Base-by-base conservation (phyloP, 257 asterid species). In the Gentiana macrophylla region DNA sequence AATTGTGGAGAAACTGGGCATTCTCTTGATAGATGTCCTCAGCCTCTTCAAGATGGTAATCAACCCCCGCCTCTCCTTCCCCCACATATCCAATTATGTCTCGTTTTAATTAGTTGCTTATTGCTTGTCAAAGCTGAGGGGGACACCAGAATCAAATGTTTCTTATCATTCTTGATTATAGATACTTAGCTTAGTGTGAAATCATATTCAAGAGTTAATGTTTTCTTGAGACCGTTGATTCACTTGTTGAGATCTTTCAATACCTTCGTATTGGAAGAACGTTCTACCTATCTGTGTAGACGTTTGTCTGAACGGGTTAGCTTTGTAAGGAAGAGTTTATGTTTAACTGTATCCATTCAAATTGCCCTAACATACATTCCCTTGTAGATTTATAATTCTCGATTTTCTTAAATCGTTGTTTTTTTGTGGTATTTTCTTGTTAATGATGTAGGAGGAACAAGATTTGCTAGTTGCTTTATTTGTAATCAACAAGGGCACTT, bases 401-500 rank as follows among this genome's bases (percentile, higher is more conserved):
- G 36, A 56, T 63, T 52, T 47, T 43, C 46, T 7, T 41, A 5
- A 7, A 41, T 38, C 5, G 45, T 5, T 38, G 3, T 41, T 41
- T 10, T 41, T 41, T 24, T 24, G 24, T 24, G 9, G 46, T 41
- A 41, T 10, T 51, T 53, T 47, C 70, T 59, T 33, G 63, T 67
- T 62, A 64, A 63, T 67, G 57, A 51, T 74, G 76, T 85, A 91
- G 98, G 98, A 13, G 98, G 98, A 75, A 80, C 98, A 33, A 84
- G 54, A 71, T 91, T 77, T 43, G 96, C 98, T 36, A 79, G 55
- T 50, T 91, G 98, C 81, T 91, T 91, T 80, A 84, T 91, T 69
- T 91, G 98, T 77, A 84, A 84, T 43, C 89, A 77, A 69, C 65
- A 79, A 35, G 98, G 98, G 43, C 98, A 91, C 84, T 78, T 91